A percentile compares a stretch with the other conserved stretches of the same genome.
Evolutionary conservation across 495 filamentous ascomycete species (phyloP).

Genomic region (Elasticomyces elasticus): DNA sequence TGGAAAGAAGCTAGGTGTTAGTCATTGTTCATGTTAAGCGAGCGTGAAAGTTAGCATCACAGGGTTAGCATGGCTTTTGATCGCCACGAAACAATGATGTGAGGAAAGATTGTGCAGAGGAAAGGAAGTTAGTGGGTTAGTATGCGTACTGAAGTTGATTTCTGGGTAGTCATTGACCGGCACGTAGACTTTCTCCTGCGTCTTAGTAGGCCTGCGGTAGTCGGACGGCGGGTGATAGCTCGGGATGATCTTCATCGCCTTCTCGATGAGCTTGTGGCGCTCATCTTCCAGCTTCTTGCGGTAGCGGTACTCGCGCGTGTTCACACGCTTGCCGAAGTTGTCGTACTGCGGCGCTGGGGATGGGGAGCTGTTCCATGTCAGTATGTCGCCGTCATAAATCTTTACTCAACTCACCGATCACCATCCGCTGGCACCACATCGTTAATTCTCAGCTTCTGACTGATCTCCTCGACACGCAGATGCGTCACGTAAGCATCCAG

Average conservation of each 20-base stretch:
- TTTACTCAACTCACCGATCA: constrained; percentile 81
- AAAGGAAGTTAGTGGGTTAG: constrained; percentile 72
- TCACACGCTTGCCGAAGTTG: constrained; percentile 96
- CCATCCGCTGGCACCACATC: constrained; percentile 94
- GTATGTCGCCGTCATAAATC: background rate
- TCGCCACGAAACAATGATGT: constrained; percentile 15
- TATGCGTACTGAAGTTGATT: constrained; percentile 99
- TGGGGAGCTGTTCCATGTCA: constrained; percentile 56
- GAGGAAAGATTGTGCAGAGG: constrained; percentile 39
- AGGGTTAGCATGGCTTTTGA: constrained; percentile 41
- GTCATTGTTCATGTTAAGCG: constrained; percentile 41
- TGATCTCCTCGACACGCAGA: constrained; percentile 95
- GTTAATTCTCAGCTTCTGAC: constrained; percentile 95
- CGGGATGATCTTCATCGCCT: constrained; percentile 95
- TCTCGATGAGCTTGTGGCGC: constrained; percentile 93
- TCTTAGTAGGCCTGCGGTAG: constrained; percentile 96
- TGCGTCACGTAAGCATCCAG: constrained; percentile 93
- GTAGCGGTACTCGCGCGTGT: constrained; percentile 94
- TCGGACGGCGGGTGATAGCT: constrained; percentile 97
- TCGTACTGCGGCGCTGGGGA: constrained; percentile 96
- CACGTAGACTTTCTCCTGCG: constrained; percentile 99
- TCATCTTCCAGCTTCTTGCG: constrained; percentile 96
- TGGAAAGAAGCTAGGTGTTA: constrained; percentile 84
- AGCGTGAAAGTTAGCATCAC: constrained; percentile 32
- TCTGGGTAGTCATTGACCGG: constrained; percentile 99